Evolutionary conservation across 768 basidiomycete genomes (phyloP).

Genomic region (Cyclocybe aegerita): DNA sequence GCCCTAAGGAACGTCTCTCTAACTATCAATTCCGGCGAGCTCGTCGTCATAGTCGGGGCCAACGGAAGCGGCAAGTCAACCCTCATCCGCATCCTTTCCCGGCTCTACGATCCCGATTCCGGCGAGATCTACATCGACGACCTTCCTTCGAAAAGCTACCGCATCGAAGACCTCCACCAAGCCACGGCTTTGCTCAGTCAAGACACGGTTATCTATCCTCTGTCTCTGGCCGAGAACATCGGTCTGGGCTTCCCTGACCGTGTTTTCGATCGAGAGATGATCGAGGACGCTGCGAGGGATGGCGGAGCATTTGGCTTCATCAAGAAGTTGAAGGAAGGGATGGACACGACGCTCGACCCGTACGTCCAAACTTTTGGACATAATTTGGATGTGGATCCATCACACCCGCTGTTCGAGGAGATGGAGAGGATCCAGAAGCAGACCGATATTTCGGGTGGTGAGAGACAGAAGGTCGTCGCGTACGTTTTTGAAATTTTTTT

Average conservation of each 20-base stretch:
- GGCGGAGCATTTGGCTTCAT: slow-evolving; percentile 42
- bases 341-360: no score
- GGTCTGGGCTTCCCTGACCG: slow-evolving; percentile 24
- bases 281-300: slow-evolving; percentile 31
- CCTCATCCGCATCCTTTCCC: slow-evolving; percentile 46
- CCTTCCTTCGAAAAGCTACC: slow-evolving; percentile 31
- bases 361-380: no score
- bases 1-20: slow-evolving; percentile 41
- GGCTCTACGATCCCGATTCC: slow-evolving; percentile 42
- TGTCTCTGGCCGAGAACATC: slow-evolving; percentile 42
- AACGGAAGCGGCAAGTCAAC: slow-evolving; percentile 60
- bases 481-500: no score
- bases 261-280: slow-evolving; percentile 14
- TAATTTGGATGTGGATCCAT: slow-evolving; percentile 27
- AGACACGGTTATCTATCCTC: slow-evolving; percentile 45
- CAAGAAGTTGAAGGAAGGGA: no score
- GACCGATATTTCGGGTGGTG: slow-evolving; percentile 36
- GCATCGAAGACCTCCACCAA: slow-evolving; percentile 36
- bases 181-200: slow-evolving; percentile 50
- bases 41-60: slow-evolving; percentile 53
- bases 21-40: slow-evolving; percentile 41
- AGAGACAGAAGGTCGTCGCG: slow-evolving; percentile 47
- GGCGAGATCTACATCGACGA: slow-evolving; percentile 47
- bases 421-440: slow-evolving; percentile 19
- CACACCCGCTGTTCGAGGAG: slow-evolving; percentile 19